A percentile compares a stretch with the other conserved stretches of the same genome.
phyloP scores from a whole-genome alignment of 108 stramenopile genomes.

The Aurantiochytrium sp. region DNA sequence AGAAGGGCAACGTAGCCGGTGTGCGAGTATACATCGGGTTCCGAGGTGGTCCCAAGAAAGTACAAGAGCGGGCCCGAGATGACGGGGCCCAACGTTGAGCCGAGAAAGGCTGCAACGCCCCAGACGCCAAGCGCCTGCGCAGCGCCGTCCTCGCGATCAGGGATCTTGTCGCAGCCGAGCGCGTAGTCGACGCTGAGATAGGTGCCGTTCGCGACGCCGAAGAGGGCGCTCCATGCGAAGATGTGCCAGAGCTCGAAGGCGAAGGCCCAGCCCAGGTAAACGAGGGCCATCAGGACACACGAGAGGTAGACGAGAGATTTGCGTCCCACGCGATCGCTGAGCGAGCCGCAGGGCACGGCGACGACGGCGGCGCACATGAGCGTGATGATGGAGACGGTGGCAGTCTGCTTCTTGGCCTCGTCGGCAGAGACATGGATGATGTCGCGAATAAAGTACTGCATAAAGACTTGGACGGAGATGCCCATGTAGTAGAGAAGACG shows the following conservation, averaged over 20 bases:
- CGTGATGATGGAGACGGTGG: not conserved
- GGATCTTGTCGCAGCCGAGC: not conserved
- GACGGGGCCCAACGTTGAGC: not conserved
- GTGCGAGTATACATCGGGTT: slow-evolving; percentile 27
- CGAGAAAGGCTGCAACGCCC: slow-evolving; percentile 33
- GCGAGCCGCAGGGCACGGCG: not conserved
- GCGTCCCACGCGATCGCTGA: slow-evolving; percentile 14
- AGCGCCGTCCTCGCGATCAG: not conserved
- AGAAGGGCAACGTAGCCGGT: not conserved
- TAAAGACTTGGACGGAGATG: slow-evolving; percentile 2
- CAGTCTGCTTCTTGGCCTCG: not conserved
- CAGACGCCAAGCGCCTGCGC: slow-evolving; percentile 28
- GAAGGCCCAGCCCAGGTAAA: not conserved
- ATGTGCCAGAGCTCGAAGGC: not conserved
- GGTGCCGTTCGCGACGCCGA: slow-evolving; percentile 27
- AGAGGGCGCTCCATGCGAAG: not conserved
- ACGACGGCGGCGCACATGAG: not conserved
- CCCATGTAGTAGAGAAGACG: slow-evolving; percentile 25
- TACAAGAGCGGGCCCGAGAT: slow-evolving; percentile 6
- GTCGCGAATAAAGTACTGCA: slow-evolving; percentile 31
- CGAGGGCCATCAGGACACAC: slow-evolving; percentile 2
- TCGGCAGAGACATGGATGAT: not conserved
- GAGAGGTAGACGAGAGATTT: not conserved
- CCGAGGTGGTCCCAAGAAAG: not conserved
- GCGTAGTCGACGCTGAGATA: slow-evolving; percentile 29